Evolutionary conservation across 106 monocot species (phyloP), one percentile per base, ranked within the genome.

Genomic region (Narthecium ossifragum): DNA sequence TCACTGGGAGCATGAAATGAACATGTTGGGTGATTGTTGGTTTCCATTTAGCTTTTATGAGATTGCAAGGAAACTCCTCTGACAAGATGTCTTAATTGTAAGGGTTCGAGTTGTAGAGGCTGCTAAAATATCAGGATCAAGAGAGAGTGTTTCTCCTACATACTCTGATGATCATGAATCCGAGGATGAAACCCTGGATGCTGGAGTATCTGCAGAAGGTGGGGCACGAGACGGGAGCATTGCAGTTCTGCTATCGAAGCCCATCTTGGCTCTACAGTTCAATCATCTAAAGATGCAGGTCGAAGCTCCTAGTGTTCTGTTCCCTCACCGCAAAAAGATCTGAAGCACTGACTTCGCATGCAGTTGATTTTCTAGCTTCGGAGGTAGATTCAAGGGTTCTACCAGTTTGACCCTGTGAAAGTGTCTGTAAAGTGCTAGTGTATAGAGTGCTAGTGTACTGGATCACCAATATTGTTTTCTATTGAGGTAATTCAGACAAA

Each of bases 201-300:
- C 46, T 4, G 26, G 7, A 12, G 3, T 20, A 39, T 22, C 27
- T 22, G n/a, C 69, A 21, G 68, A 67, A 48, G 66, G 68, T 41
- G 69, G 71, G 13, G 64, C 40, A 26, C 32, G 57, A 34, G 52
- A 75, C 12, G 53, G 33, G n/a, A 76, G 85, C 47, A 63, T 88
- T 46, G 62, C 73, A 2, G 78, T 96, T 34, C 45, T 96, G 33
- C 41, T 83, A 27, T 86, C 94, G 5, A 96, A 80, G 51, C 94
- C 94, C 13, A 68, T 96, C 26, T 56, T 96, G 41, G 86, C 94
- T 25, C 50, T 86, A 37, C 68, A 90, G 39, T 96, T 96, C 65
- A 80, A 66, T 51, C 73, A 59, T 50, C 74, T 96, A 2, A 70
- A 68, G 65, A 96, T 96, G 94, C 61, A 71, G 20, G 94, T 90